Percentiles rank a stretch among this genome's conserved stretches.
These are phyloP conservation scores for Aspergillus ibericus DNA, from an alignment of 2,329 filamentous ascomycete species.

Conservation along the genomic window DNA sequence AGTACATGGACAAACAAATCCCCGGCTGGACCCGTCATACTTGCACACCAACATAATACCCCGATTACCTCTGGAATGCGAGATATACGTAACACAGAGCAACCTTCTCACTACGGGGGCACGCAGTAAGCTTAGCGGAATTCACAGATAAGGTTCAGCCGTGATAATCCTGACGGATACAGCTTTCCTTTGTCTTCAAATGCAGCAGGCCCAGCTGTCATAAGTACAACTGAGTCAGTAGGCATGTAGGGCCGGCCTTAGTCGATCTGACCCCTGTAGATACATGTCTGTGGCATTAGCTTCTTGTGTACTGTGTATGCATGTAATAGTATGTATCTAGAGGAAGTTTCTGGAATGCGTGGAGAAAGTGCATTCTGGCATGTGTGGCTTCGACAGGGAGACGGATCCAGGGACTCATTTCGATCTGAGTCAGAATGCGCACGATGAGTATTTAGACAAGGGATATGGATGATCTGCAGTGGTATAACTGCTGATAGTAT, in stretches of 20 bases:
- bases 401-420: not conserved
- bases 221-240: not conserved
- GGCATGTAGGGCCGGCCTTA: not conserved
- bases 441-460: too few relatives aligned
- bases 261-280: too few relatives aligned
- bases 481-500: too few relatives aligned
- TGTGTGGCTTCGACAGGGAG: not conserved
- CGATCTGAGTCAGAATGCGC: too few relatives aligned
- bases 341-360: not conserved
- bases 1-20: too few relatives aligned
- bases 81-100: not conserved
- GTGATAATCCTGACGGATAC: too few relatives aligned
- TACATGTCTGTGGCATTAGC: not conserved
- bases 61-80: not conserved
- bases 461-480: too few relatives aligned
- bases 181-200: too few relatives aligned
- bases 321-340: not conserved
- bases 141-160: not conserved
- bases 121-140: not conserved
- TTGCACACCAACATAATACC: not conserved
- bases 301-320: not conserved
- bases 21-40: not conserved
- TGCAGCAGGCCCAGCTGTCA: too few relatives aligned
- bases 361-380: not conserved
- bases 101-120: not conserved